A percentile compares a stretch with the other conserved stretches of the same genome.
phyloP scores from a whole-genome alignment of 257 asterid species.

The Solanum sitiens region DNA sequence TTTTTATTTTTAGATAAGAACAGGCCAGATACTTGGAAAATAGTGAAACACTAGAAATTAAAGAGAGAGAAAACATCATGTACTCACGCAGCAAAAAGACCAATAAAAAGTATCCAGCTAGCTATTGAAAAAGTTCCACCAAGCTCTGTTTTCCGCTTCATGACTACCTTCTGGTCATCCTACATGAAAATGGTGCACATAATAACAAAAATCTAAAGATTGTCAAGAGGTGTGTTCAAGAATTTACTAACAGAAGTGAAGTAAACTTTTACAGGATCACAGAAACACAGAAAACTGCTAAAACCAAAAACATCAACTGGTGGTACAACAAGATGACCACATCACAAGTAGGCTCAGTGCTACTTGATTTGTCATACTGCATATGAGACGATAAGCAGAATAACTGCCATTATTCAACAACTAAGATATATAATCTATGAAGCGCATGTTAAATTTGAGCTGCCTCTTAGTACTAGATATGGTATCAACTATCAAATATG shows the following conservation, averaged over 20 bases:
- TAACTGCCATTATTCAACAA: neutral
- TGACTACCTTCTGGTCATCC: conserved; percentile 61
- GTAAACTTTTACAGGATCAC: neutral
- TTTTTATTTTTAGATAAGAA: neutral
- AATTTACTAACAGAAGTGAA: neutral
- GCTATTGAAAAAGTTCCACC: conserved; percentile 92
- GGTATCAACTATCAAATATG: neutral
- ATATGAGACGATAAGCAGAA: neutral
- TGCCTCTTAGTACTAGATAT: neutral
- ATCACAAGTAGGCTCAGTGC: neutral
- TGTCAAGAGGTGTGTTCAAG: neutral
- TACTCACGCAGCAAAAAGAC: conserved; percentile 89
- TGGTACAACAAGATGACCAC: neutral
- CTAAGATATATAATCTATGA: neutral
- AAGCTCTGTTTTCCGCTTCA: conserved; percentile 90
- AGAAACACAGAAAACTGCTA: neutral
- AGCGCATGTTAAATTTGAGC: neutral
- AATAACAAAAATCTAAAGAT: neutral
- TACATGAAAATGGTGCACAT: conserved; percentile 3
- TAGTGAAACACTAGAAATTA: neutral
- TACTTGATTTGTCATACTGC: neutral
- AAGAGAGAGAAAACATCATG: neutral
- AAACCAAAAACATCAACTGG: neutral
- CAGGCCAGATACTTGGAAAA: neutral
- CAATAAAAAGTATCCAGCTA: conserved; percentile 83